Conservation (phyloP, 495 filamentous ascomycete genomes). For the Daldinia concentrica region DNA sequence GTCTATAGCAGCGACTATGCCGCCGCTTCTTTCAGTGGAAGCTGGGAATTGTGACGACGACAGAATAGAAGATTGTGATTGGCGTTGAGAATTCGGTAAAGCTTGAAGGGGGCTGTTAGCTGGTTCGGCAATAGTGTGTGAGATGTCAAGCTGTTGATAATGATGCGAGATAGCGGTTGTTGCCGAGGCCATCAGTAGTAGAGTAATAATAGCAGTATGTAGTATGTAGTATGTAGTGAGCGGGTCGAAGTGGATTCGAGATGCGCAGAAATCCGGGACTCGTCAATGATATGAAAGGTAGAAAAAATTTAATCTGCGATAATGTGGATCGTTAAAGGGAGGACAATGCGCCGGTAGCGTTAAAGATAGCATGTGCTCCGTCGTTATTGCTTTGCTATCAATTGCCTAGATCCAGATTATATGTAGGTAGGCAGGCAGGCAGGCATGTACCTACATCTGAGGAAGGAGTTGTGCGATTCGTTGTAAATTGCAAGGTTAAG, state of each 20-base stretch:
- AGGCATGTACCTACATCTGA: neutral
- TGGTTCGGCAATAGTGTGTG: constrained; percentile 3
- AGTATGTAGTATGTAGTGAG: neutral
- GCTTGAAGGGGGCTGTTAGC: constrained; percentile 3
- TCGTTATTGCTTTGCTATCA: constrained; percentile 1
- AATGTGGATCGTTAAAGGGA: constrained; percentile 1
- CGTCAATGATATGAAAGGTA: neutral
- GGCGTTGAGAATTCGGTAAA: constrained; percentile 16
- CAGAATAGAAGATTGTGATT: constrained; percentile 24
- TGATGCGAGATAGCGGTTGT: constrained; percentile 27
- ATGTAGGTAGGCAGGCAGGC: neutral
- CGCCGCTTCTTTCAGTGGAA: constrained; percentile 52
- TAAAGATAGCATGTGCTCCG: neutral
- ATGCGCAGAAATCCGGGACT: neutral
- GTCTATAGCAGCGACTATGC: constrained; percentile 53
- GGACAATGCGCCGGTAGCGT: constrained; percentile 9
- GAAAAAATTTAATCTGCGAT: neutral
- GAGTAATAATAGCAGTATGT: neutral
- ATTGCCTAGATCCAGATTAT: neutral
- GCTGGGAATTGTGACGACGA: constrained; percentile 47
- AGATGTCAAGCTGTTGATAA: constrained; percentile 13
- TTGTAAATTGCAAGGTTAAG: neutral
- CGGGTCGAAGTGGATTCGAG: neutral
- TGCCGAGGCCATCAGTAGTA: constrained; percentile 33
- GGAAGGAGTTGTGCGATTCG: constrained; percentile 5